Evolutionary conservation across 2,329 filamentous ascomycete species (phyloP), one percentile per base, ranked within the genome.

Genomic region (Colletotrichum caudatum): DNA sequence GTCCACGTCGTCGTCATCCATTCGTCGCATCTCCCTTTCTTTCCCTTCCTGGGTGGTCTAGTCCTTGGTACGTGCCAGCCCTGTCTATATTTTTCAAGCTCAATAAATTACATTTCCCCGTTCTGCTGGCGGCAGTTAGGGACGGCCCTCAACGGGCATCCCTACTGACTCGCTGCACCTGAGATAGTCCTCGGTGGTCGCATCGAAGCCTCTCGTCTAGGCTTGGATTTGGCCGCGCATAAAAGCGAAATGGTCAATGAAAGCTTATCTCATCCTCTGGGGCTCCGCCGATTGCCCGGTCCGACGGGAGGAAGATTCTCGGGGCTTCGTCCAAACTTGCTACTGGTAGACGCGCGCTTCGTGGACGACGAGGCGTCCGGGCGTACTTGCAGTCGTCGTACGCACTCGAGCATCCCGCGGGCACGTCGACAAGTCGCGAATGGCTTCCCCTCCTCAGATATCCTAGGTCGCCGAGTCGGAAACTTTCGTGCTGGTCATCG

Each of bases 261-360:
- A 35, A 35, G 35, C 35, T 35, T 35, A 35, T 3, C 12, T n/a
- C 51, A 35, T 51, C 29, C 35, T 12, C 26, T 26, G 51, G 58
- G 58, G 39, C 41, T 23, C 33, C 46, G 41, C 14, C 8, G n/a
- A 12, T 58, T 39, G n/a, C 46, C 9, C 9, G 16, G 26, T 3
- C 44, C 23, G 57, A 1, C 14, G 29, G 39, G 33, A 14, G 7
- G 20, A n/a, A 41, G 23, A 26, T 41, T 51, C 46, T 46, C 33
- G 48, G 23, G 44, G 65, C 54, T 60, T 64, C 65, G 33, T 69
- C 69, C 53, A 59, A 71, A 60, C 37, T 71, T 71, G 29, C 35
- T 26, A 50, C n/a, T 64, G 69, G 65, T 51, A 69, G 18, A 48
- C 18, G 16, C 50, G 48, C 51, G 39, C 41, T 58, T 20, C 12